Evolutionary conservation across 2,329 filamentous ascomycete species (phyloP).

Genomic region (Trichothecium roseum): DNA sequence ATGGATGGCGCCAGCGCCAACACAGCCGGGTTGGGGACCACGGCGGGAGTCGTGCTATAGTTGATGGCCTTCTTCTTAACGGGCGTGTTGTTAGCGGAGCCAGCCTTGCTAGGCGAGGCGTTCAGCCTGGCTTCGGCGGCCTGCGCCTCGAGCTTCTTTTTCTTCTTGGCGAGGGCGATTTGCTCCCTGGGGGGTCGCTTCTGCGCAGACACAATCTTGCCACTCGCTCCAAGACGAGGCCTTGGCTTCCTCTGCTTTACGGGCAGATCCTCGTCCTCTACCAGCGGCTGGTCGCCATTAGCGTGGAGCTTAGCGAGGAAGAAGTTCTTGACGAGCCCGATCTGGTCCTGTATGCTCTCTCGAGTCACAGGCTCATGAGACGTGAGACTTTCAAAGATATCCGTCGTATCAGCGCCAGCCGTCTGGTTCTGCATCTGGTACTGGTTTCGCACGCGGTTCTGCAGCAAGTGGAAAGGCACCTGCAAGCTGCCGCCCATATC

Average conservation of each 20-base stretch:
- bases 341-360: conserved; percentile 67
- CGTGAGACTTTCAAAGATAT: conserved; percentile 57
- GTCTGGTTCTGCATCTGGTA: conserved; percentile 66
- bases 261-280: conserved; percentile 92
- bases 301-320: conserved; percentile 82
- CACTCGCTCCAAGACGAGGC: conserved; percentile 58
- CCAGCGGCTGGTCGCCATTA: conserved; percentile 66
- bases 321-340: conserved; percentile 83
- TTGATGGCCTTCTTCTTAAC: conserved; percentile 42
- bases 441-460: conserved; percentile 78
- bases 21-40: conserved; percentile 25
- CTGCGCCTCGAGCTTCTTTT: conserved; percentile 64
- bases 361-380: conserved; percentile 68
- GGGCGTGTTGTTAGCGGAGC: conserved; percentile 27
- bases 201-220: conserved; percentile 77
- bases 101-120: conserved; percentile 20
- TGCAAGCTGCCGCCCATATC: conserved; percentile 85
- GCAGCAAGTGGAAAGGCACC: conserved; percentile 87
- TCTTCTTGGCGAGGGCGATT: conserved; percentile 76
- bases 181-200: conserved; percentile 77
- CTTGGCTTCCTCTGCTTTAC: conserved; percentile 74
- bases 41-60: conserved; percentile 21
- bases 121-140: conserved; percentile 37
- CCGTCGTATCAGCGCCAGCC: conserved; percentile 44
- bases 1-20: conserved; percentile 35